phyloP scores from a whole-genome alignment of 495 filamentous ascomycete genomes.

The Emericellopsis terricola region DNA sequence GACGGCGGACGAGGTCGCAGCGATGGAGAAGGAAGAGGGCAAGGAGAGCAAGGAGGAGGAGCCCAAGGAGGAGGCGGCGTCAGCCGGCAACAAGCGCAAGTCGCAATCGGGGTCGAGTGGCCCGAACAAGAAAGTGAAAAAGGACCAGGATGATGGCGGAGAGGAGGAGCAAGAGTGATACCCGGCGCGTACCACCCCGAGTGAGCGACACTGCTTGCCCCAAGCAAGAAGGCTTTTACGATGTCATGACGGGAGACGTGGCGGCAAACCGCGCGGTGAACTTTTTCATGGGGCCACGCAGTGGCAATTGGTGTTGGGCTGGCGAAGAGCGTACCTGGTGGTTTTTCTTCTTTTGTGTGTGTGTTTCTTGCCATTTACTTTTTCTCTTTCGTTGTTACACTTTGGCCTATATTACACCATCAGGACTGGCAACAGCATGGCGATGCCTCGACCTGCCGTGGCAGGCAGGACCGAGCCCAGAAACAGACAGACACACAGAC shows the following conservation, averaged over 20 bases:
- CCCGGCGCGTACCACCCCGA: no score
- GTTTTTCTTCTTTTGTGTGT: background rate
- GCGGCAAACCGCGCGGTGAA: background rate
- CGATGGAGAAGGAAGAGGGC: constrained; percentile 53
- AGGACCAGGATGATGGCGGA: constrained; percentile 31
- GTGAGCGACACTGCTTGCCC: no score
- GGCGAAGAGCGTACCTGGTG: constrained; percentile 1
- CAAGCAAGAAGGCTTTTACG: constrained; percentile 7
- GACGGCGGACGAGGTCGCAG: constrained; percentile 92
- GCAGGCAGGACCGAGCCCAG: no score
- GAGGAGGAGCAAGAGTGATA: no score
- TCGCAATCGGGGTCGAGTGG: constrained; percentile 22
- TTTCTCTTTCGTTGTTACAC: background rate
- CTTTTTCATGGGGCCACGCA: no score
- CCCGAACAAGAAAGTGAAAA: constrained; percentile 38
- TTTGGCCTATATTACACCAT: background rate
- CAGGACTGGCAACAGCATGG: background rate
- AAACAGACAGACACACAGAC: no score
- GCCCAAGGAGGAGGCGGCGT: constrained; percentile 10
- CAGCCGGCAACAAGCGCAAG: constrained; percentile 24
- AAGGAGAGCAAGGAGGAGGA: constrained; percentile 16
- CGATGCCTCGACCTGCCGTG: no score
- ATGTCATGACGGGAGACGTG: constrained; percentile 10
- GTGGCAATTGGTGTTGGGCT: background rate
- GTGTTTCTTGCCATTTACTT: background rate